Evolutionary conservation across 495 filamentous ascomycete genomes (phyloP).

Genomic region (Penicillium argentinense): DNA sequence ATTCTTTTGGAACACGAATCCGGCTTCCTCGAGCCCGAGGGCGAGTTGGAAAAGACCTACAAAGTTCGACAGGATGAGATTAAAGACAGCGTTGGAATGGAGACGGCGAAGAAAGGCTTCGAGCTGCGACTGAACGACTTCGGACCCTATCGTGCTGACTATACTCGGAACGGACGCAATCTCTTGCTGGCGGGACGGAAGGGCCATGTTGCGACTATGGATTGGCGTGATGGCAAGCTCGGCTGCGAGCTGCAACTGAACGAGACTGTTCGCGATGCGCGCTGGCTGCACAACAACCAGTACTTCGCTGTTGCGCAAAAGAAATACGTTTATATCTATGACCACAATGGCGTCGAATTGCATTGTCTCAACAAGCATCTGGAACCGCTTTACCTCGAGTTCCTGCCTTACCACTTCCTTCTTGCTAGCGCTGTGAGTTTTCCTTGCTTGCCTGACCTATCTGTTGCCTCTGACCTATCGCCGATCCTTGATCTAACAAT

Average conservation of each 20-base stretch:
- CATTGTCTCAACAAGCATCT: slow-evolving; percentile 87
- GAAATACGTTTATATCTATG: slow-evolving; percentile 95
- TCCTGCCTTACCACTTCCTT: slow-evolving; percentile 94
- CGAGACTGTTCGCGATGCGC: slow-evolving; percentile 85
- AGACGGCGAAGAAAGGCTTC: slow-evolving; percentile 88
- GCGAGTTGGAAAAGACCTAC: slow-evolving; percentile 86
- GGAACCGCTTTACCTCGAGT: slow-evolving; percentile 94
- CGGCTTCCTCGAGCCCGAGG: slow-evolving; percentile 87
- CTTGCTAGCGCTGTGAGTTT: slow-evolving; percentile 75
- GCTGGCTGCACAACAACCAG: slow-evolving; percentile 95
- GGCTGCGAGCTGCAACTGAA: slow-evolving; percentile 86
- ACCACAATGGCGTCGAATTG: slow-evolving; percentile 80
- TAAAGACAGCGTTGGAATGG: slow-evolving; percentile 65
- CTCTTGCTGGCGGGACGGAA: slow-evolving; percentile 84
- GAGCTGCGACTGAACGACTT: slow-evolving; percentile 80
- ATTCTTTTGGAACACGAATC: slow-evolving; percentile 85
- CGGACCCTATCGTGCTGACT: slow-evolving; percentile 85
- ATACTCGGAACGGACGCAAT: slow-evolving; percentile 83
- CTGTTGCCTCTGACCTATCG: neutral
- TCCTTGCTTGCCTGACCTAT: neutral
- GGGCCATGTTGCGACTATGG: slow-evolving; percentile 94
- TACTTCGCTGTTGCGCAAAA: slow-evolving; percentile 98
- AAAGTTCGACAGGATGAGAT: slow-evolving; percentile 91
- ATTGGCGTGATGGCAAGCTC: slow-evolving; percentile 90
- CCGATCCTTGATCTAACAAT: neutral